phyloP scores from a whole-genome alignment of 441 rosid species.

The Rhodomyrtus psidioides region DNA sequence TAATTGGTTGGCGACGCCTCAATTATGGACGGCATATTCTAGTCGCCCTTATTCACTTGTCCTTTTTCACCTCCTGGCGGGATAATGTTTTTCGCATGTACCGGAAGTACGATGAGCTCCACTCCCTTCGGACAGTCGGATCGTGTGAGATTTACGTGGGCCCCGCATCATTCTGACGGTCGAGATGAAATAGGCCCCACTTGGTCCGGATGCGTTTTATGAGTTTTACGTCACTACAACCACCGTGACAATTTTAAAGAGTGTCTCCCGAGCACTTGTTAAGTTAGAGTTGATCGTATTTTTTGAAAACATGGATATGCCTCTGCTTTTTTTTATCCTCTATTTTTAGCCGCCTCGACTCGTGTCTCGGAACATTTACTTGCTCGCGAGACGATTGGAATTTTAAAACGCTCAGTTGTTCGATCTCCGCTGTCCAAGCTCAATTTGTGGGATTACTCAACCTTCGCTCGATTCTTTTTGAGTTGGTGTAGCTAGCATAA shows the following conservation, averaged over 20 bases:
- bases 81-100: not conserved
- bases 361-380: not conserved
- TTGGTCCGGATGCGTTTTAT: not conserved
- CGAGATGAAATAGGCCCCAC: not conserved
- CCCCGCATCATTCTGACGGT: not conserved
- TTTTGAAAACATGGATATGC: not conserved
- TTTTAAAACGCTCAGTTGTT: not conserved
- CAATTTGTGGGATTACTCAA: not conserved
- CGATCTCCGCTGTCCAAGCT: fast-evolving
- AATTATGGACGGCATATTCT: not conserved
- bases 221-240: not conserved
- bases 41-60: not conserved
- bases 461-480: not conserved
- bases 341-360: not conserved
- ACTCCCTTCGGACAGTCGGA: not conserved
- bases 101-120: not conserved
- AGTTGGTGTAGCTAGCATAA: not conserved
- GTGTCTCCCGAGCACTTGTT: no score
- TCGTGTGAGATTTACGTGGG: not conserved
- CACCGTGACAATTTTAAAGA: not conserved
- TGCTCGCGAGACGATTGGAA: not conserved
- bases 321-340: not conserved
- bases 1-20: not conserved
- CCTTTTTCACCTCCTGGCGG: not conserved
- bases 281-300: not conserved